phyloP scores from a whole-genome alignment of 2,329 filamentous ascomycete genomes.

The Fusarium miscanthi region DNA sequence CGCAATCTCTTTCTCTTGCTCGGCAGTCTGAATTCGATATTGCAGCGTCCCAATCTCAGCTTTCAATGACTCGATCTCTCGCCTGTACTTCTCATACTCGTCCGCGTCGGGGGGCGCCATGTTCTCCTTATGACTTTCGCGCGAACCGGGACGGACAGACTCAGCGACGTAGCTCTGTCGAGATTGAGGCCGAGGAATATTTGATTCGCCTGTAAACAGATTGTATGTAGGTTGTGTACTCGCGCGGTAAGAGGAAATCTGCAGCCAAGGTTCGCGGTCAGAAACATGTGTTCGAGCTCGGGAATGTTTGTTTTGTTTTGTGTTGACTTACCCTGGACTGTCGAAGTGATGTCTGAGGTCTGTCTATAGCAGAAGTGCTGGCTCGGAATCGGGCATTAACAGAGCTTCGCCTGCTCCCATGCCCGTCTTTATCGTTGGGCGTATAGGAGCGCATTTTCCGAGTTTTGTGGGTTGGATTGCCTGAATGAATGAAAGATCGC shows the following conservation, averaged over 20 bases:
- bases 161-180: conserved; percentile 55
- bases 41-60: conserved; percentile 88
- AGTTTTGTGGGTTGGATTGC: conserved; percentile 2
- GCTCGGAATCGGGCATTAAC: conserved; percentile 49
- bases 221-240: conserved; percentile 67
- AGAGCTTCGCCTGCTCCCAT: conserved; percentile 46
- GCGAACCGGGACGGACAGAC: conserved; percentile 60
- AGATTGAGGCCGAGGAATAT: conserved; percentile 52
- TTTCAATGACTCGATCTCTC: conserved; percentile 79
- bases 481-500: conserved; percentile 4
- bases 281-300: background rate
- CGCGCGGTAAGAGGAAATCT: conserved; percentile 61
- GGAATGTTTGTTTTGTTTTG: conserved; percentile 37
- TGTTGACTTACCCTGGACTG: conserved; percentile 54
- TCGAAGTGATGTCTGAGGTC: conserved; percentile 51
- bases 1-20: conserved; percentile 87
- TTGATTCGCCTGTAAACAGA: conserved; percentile 65
- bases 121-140: conserved; percentile 70
- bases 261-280: conserved; percentile 14
- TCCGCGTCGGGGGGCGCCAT: conserved; percentile 68
- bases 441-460: conserved; percentile 50
- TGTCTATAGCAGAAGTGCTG: conserved; percentile 52
- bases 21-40: conserved; percentile 87
- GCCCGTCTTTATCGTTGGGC: conserved; percentile 48
- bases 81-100: conserved; percentile 67